Base-by-base conservation (phyloP, 2,329 filamentous ascomycete species). In the Xylariales sp. region DNA sequence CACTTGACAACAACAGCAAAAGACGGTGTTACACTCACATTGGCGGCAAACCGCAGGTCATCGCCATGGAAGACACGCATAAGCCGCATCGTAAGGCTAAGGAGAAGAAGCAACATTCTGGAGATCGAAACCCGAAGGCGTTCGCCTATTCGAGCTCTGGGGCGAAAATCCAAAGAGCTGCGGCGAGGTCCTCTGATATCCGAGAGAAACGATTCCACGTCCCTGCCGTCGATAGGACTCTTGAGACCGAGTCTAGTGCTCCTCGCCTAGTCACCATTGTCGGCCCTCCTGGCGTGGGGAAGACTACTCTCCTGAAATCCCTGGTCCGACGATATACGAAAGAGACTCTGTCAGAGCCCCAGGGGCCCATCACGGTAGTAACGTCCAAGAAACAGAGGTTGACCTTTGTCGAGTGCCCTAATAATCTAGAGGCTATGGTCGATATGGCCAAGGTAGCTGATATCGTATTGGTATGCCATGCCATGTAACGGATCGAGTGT, bases 141-240 rank as follows among this genome's bases (percentile, higher is more conserved):
- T 96, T 19, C 21, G 44, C 42, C 18, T 25, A 38, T n/a, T 44
- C 41, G 11, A 44, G 42, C 16, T 42, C 42, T 19, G 45, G 42
- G 16, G n/a, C n/a, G n/a, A 46, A 44, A 22, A 37, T 44, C 16
- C 32, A 33, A 9, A 38, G 40, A 24, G 35, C 39, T 15, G 40
- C 39, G 22, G 44, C 44, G n/a, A 36, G 44, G 33, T 58, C 58
- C 25, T 51, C 55, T 14, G 58, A 61, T 43, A 55, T 57, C 36
- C 93, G 88, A 75, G 94, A 98, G 68, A 96, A 94, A 68, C 81
- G 91, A 45, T 76, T 97, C 28, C 94, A 98, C 74, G 93, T 98
- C 14, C 93, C 93, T 32, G 85, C 95, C 61, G 86, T 97, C 68
- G 93, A 98, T 72, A 84, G 94, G 52, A 74, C 97, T 20, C 91